A percentile compares a stretch with the other conserved stretches of the same genome.
Conservation (phyloP, 2,329 filamentous ascomycete species). For the Pseudogymnoascus destructans region DNA sequence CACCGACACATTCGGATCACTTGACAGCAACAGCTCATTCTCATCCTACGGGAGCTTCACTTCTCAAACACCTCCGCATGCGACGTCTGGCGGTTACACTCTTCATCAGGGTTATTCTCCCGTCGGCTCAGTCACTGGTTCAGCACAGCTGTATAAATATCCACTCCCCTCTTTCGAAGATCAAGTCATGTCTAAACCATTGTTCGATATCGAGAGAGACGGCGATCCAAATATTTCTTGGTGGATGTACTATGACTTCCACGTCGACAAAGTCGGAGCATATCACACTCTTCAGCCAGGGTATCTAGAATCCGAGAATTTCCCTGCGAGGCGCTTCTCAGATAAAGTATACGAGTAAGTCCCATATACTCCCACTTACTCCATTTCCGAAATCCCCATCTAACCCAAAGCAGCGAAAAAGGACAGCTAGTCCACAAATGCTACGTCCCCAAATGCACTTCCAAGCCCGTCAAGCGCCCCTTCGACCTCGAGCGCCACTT, state of each 20-base stretch:
- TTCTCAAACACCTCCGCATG: not conserved
- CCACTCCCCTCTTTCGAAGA: not conserved
- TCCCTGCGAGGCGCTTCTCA: not conserved
- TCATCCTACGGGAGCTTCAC: not conserved
- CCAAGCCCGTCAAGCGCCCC: slow-evolving; percentile 19
- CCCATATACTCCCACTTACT: not conserved
- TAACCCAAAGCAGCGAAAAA: not conserved
- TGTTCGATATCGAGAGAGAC: slow-evolving; percentile 3
- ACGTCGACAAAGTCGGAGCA: slow-evolving; percentile 1
- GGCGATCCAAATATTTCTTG: slow-evolving; percentile 8
- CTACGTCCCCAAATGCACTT: not conserved
- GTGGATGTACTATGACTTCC: slow-evolving; percentile 10
- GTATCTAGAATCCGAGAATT: slow-evolving; percentile 3
- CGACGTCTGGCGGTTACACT: not conserved
- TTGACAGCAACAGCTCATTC: not conserved
- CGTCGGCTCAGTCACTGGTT: not conserved
- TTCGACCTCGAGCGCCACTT: slow-evolving; percentile 30
- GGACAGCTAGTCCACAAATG: not conserved
- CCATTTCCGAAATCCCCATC: not conserved
- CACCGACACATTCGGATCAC: not conserved
- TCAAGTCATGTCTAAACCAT: not conserved
- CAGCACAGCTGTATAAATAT: not conserved
- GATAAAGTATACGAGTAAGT: not conserved
- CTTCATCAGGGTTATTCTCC: not conserved
- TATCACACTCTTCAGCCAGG: slow-evolving; percentile 2